Conservation (phyloP, 129 eudicot species). For the Tanacetum coccineum region DNA sequence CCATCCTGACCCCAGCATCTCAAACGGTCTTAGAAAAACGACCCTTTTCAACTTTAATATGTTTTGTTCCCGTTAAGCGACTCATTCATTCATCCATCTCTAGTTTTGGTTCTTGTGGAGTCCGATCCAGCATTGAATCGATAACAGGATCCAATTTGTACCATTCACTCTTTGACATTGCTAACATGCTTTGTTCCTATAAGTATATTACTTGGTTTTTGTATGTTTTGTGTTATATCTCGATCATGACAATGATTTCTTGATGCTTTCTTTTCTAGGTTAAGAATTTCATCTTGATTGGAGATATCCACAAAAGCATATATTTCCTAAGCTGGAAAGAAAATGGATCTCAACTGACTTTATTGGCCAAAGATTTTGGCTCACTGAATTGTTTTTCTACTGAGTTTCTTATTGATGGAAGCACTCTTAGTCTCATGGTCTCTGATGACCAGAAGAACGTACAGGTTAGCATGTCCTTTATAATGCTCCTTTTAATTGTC, state of each 20-base stretch:
- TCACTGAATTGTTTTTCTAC: conserved; percentile 88
- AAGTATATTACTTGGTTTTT: not conserved
- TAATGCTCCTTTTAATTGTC: conserved; percentile 9
- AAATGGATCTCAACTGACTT: conserved; percentile 82
- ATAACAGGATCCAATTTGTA: not conserved
- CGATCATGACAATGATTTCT: not conserved
- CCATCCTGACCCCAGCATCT: too few relatives aligned
- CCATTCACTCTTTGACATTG: not conserved
- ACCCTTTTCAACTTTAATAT: too few relatives aligned
- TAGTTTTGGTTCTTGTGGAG: too few relatives aligned
- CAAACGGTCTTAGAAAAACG: too few relatives aligned
- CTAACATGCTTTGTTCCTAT: not conserved
- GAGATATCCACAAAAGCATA: conserved; percentile 96
- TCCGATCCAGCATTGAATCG: too few relatives aligned
- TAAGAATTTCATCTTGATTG: conserved; percentile 86
- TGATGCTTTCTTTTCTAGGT: conserved; percentile 44
- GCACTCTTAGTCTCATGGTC: conserved; percentile 85
- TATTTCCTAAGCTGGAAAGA: conserved; percentile 95
- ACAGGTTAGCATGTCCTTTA: conserved; percentile 52
- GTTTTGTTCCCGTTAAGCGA: too few relatives aligned
- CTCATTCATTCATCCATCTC: too few relatives aligned
- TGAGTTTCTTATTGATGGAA: conserved; percentile 89
- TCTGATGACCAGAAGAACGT: conserved; percentile 94
- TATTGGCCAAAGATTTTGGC: conserved; percentile 96
- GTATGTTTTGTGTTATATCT: not conserved